These are phyloP conservation scores for Thraustochytrium sp. DNA, from an alignment of 352 stramenopile genomes.

Conservation along the genomic window DNA sequence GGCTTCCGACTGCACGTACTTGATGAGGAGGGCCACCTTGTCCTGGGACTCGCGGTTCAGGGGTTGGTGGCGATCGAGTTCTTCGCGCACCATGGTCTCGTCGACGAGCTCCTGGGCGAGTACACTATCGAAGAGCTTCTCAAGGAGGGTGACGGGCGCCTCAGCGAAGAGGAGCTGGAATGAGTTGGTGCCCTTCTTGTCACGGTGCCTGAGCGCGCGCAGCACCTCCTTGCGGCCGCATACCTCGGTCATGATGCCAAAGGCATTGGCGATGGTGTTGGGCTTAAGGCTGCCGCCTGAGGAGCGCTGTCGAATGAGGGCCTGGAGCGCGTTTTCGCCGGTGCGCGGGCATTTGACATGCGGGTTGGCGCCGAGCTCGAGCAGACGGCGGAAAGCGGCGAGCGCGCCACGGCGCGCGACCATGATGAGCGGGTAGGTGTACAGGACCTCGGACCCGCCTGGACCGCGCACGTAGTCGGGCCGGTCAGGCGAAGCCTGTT, in stretches of 20 bases:
- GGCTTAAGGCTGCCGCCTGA: background rate
- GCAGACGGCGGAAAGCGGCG: background rate
- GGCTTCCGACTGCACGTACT: background rate
- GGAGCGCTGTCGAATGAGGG: background rate
- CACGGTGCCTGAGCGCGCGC: background rate
- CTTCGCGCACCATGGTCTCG: background rate
- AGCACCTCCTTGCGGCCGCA: background rate
- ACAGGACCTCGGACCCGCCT: background rate
- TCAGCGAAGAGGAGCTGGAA: background rate
- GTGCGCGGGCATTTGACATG: background rate
- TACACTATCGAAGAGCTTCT: background rate
- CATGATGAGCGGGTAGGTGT: background rate
- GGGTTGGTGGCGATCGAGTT: background rate
- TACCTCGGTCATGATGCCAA: background rate
- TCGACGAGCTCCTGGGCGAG: background rate
- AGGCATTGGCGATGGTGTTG: background rate
- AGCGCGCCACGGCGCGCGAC: background rate
- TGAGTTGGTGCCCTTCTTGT: background rate
- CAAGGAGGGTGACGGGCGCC: background rate
- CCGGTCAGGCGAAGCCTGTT: background rate
- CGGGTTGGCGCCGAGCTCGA: slow-evolving; percentile 15
- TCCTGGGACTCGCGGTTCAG: background rate
- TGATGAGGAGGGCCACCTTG: background rate
- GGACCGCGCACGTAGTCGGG: background rate
- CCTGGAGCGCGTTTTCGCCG: background rate